Percentiles rank a stretch among this genome's conserved stretches.
phyloP scores from a whole-genome alignment of 202 grass and related monocot species.

The Panicum virgatum region DNA sequence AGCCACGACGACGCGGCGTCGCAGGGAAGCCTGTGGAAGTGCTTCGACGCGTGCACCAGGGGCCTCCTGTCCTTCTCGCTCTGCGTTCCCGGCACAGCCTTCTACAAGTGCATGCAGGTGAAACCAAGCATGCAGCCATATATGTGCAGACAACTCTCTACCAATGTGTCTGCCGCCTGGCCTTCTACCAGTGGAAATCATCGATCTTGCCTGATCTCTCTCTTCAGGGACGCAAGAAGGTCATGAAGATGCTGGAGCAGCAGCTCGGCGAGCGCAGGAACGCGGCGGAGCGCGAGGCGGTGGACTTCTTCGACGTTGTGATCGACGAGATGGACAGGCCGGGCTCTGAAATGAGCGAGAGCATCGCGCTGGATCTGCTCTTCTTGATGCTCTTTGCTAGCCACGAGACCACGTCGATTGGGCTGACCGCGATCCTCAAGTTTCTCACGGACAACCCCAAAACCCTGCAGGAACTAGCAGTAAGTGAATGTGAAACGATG shows the following conservation, averaged over 20 bases:
- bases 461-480: conserved; percentile 36
- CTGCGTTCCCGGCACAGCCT: conserved; percentile 36
- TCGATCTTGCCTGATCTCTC: neutral
- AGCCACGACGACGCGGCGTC: conserved; percentile 29
- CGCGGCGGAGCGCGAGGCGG: neutral
- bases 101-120: conserved; percentile 44
- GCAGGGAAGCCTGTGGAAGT: conserved; percentile 30
- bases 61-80: conserved; percentile 41
- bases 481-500: conserved; percentile 11
- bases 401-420: conserved; percentile 45
- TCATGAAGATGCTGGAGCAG: conserved; percentile 33
- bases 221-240: conserved; percentile 24
- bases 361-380: conserved; percentile 33
- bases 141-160: neutral
- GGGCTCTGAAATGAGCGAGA: conserved; percentile 17
- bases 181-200: no score
- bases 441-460: conserved; percentile 23
- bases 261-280: conserved; percentile 22
- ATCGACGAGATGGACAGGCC: conserved; percentile 32
- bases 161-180: neutral
- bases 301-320: conserved; percentile 49
- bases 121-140: neutral
- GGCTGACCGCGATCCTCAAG: conserved; percentile 31
- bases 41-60: conserved; percentile 36
- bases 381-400: conserved; percentile 48